Conservation (phyloP, 768 basidiomycete genomes). For the Agaricus subrufescens region DNA sequence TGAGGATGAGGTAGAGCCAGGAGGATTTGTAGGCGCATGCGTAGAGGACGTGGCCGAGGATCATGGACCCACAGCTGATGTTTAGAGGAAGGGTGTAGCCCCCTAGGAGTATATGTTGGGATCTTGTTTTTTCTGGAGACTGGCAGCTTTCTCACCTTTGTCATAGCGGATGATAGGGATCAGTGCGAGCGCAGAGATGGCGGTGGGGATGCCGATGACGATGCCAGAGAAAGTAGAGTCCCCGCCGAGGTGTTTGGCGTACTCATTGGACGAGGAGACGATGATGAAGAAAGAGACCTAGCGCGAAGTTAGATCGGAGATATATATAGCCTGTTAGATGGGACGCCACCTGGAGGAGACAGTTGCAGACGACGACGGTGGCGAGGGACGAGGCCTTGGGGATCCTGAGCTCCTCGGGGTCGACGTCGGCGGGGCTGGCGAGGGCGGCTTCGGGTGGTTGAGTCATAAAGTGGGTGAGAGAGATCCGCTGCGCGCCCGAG, state of each 20-base stretch:
- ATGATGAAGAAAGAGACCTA: slow-evolving; percentile 67
- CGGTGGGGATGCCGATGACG: slow-evolving; percentile 61
- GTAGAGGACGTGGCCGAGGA: slow-evolving; percentile 57
- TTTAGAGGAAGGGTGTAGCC: slow-evolving; percentile 52
- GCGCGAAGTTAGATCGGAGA: not conserved
- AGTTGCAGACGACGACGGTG: slow-evolving; percentile 23
- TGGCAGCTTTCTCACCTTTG: slow-evolving; percentile 33
- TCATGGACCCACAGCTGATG: slow-evolving; percentile 44
- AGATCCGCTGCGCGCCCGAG: not conserved
- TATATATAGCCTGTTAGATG: not conserved
- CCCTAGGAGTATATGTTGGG: slow-evolving; percentile 34
- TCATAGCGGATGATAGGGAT: slow-evolving; percentile 53
- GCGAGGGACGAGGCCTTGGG: slow-evolving; percentile 21
- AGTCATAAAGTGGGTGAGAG: not conserved
- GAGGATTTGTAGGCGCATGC: slow-evolving; percentile 55
- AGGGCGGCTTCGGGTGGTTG: not conserved
- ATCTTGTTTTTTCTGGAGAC: not conserved
- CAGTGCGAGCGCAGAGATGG: slow-evolving; percentile 53
- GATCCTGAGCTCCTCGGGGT: slow-evolving; percentile 22
- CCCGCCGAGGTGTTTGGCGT: slow-evolving; percentile 59
- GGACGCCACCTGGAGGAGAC: slow-evolving; percentile 23
- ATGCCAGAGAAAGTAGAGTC: slow-evolving; percentile 63
- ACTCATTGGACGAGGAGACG: slow-evolving; percentile 60
- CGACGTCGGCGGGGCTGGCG: not conserved
- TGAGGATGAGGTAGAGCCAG: slow-evolving; percentile 63